Evolutionary conservation across 2,329 filamentous ascomycete genomes (phyloP), one percentile per base, ranked within the genome.

Genomic region (Gliomastix tumulicola): DNA sequence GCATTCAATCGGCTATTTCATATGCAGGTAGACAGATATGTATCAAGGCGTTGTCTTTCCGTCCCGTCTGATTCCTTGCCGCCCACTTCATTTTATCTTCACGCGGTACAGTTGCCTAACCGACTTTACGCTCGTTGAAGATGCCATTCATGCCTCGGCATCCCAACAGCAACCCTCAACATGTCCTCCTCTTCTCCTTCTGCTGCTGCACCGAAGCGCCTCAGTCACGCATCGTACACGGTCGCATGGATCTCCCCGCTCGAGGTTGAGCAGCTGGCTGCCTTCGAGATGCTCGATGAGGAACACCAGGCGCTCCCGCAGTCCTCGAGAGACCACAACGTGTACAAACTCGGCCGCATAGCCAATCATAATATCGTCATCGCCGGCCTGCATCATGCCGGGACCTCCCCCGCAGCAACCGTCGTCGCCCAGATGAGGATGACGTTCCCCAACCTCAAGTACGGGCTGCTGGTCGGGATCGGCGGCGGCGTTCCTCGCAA

Each of bases 381-480:
- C 20, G 51, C 49, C 3, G 43, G 44, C 23, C 39, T 62, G 2
- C 56, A 56, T 5, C 42, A 48, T 15, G 47, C 55, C 50, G 38
- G 59, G 51, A 27, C 54, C 36, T 25, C 37, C 34, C 7, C 56
- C 13, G 59, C 60, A 8, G 46, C 58, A 9, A 39, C 37, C 1
- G 51, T 30, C 27, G 13, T 30, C 13, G 6, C 6, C 27, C 27
- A 30, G 27, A 16, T 16, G 13, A 16, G n/a, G 13, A 30, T 30
- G 7, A 57, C 44, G 31, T 60, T 56, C 25, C 47, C 48, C 1
- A 44, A 49, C 4, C 21, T 62, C 6, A 34, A 44, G 8, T 38
- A 56, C 5, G 49, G 49, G 3, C 32, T 60, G 5, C 45, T 61
- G 40, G 55, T 60, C 2, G 56, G 56, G 11, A 51, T 58, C 4